These are phyloP conservation scores for Starmerella davenportii DNA, from an alignment of 805 yeast species.

Conservation along the genomic window DNA sequence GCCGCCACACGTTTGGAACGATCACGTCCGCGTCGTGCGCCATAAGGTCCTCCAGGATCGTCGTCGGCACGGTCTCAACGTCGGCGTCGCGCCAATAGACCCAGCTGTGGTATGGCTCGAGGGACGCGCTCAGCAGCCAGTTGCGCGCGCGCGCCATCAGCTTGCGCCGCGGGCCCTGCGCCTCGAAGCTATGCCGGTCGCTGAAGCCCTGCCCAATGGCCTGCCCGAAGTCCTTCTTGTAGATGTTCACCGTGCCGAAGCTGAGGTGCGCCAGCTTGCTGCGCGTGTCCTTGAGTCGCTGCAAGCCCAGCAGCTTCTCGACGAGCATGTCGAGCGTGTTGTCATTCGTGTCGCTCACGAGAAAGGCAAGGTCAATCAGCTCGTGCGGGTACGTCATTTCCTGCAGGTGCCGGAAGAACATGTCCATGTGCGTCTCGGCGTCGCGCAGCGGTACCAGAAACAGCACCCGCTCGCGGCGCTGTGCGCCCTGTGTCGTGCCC, in stretches of 20 bases:
- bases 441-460: conserved; percentile 84
- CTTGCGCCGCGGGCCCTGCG: conserved; percentile 92
- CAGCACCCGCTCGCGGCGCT: conserved; percentile 42
- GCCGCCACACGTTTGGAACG: conserved; percentile 97
- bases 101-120: conserved; percentile 89
- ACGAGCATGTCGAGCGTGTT: conserved; percentile 48
- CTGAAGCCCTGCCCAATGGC: conserved; percentile 83
- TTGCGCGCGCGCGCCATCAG: conserved; percentile 93
- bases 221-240: conserved; percentile 86
- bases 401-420: conserved; percentile 69
- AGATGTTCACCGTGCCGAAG: conserved; percentile 65
- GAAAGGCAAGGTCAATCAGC: conserved; percentile 62
- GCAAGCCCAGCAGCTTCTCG: conserved; percentile 40
- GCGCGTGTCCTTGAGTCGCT: conserved; percentile 38
- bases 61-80: conserved; percentile 78
- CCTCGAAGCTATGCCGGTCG: conserved; percentile 91
- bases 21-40: conserved; percentile 80
- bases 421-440: conserved; percentile 75
- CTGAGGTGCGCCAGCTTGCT: conserved; percentile 25
- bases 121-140: conserved; percentile 77
- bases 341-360: conserved; percentile 82
- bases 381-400: conserved; percentile 76
- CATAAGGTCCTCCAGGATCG: conserved; percentile 85
- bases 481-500: conserved; percentile 44
- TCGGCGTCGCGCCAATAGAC: conserved; percentile 98